Evolutionary conservation across 2,329 filamentous ascomycete genomes (phyloP), one percentile per base, ranked within the genome.

Genomic region (Akanthomyces muscarius): DNA sequence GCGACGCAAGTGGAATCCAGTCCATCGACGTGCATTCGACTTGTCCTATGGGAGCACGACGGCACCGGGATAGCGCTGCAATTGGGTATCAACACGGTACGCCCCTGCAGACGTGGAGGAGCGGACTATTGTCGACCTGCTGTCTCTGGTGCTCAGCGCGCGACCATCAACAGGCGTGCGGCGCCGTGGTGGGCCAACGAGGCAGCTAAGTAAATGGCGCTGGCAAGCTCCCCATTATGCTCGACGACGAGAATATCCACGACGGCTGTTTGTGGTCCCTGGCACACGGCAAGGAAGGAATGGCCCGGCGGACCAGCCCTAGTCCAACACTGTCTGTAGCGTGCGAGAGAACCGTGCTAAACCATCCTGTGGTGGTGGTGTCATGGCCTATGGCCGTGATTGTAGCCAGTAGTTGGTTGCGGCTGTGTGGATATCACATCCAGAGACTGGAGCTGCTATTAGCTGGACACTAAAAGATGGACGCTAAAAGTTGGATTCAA

Each of bases 61-160:
- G 36, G 41, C 28, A 18, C 41, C 38, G 21, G 60, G 61, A 44
- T 45, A 18, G 52, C 52, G 68, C 67, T 66, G 63, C 70, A 66
- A 78, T 78, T 78, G 76, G 76, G 71, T 68, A 68, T 66, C 69
- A 55, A 67, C 23, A 53, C 38, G 38, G 67, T 69, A 41, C n/a
- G 18, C 36, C 55, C 64, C 30, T 45, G 58, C 25, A 30, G 14
- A 6, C 41, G 33, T 47, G 50, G 59, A 44, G 48, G 36, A 61
- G 59, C 59, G 59, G 59, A 50, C 59, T 41, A 47, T 54, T 58
- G 56, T 42, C 58, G 14, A 23, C 38, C 23, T 45, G 28, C 18
- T 61, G 8, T 44, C n/a, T 42, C 42, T 45, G 7, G 13, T 60
- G 56, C 41, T 47, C 25, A 21, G 41, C 45, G 18, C 41, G 28